Percentiles rank a stretch among this genome's conserved stretches.
Evolutionary conservation across 75 land plant species (phyloP).

Genomic region (Gnetum montanum): DNA sequence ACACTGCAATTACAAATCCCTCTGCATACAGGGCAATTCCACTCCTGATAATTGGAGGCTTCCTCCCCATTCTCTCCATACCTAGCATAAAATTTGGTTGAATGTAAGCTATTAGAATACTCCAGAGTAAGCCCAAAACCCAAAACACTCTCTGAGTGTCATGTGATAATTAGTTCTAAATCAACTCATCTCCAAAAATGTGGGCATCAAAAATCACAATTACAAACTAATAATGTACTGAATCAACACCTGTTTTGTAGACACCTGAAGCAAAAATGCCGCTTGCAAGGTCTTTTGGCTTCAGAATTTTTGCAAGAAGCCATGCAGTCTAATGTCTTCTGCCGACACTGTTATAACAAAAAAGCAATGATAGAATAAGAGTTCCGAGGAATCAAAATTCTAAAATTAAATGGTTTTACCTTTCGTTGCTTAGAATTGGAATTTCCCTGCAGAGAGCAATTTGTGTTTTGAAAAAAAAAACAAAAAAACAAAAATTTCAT

Average conservation of each 20-base stretch:
- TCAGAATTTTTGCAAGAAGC: constrained; percentile 41
- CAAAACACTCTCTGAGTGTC: neutral
- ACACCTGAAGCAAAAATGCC: constrained; percentile 57
- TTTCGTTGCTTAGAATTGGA: too few relatives aligned
- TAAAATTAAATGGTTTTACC: too few relatives aligned
- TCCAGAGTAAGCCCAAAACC: neutral
- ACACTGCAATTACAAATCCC: constrained; percentile 79
- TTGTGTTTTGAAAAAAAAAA: too few relatives aligned
- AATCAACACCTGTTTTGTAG: constrained; percentile 63
- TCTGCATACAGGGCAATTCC: constrained; percentile 81
- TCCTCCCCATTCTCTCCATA: constrained; percentile 78
- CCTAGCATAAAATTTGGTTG: constrained; percentile 16
- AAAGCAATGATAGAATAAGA: too few relatives aligned
- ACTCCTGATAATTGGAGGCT: constrained; percentile 13
- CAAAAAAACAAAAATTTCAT: too few relatives aligned
- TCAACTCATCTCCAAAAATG: neutral
- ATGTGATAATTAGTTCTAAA: neutral
- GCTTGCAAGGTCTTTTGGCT: constrained; percentile 27
- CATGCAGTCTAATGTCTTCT: constrained; percentile 45
- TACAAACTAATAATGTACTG: neutral
- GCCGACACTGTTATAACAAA: constrained; percentile 72
- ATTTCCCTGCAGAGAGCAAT: too few relatives aligned
- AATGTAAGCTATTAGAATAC: neutral
- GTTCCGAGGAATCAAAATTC: too few relatives aligned
- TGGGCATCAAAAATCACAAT: neutral